These are phyloP conservation scores for Boeremia exigua DNA, from an alignment of 2,329 filamentous ascomycete species.

Conservation along the genomic window DNA sequence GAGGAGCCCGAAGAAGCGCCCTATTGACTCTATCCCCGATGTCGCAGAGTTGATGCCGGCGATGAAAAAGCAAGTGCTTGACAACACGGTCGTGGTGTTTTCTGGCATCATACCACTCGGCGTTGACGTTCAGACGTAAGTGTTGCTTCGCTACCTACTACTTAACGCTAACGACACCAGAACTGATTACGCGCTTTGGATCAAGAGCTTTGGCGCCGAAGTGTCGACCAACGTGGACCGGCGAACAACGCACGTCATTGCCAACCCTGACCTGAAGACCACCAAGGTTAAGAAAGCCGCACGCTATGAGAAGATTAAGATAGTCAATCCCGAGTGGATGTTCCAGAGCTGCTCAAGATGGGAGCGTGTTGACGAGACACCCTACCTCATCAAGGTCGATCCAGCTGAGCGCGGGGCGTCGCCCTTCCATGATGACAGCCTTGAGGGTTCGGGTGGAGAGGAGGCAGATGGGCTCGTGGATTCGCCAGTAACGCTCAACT, in stretches of 20 bases:
- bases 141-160: background rate
- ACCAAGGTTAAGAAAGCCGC: conserved; percentile 90
- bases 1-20: conserved; percentile 57
- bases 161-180: conserved; percentile 35
- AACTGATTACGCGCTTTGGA: conserved; percentile 87
- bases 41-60: conserved; percentile 82
- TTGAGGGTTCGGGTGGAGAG: conserved; percentile 48
- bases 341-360: conserved; percentile 84
- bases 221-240: conserved; percentile 64
- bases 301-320: conserved; percentile 79
- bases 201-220: conserved; percentile 81
- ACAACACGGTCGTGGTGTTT: conserved; percentile 79
- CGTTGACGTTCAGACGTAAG: conserved; percentile 70
- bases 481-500: conserved; percentile 33
- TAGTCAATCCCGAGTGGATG: conserved; percentile 92
- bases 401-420: conserved; percentile 62
- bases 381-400: conserved; percentile 79
- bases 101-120: conserved; percentile 89
- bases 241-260: conserved; percentile 72
- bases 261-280: conserved; percentile 74
- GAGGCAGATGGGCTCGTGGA: conserved; percentile 39
- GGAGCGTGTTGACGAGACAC: conserved; percentile 77
- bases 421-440: conserved; percentile 51
- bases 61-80: conserved; percentile 79
- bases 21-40: conserved; percentile 73